Conservation (phyloP, 306 rosid species). For the Quercus cerris region DNA sequence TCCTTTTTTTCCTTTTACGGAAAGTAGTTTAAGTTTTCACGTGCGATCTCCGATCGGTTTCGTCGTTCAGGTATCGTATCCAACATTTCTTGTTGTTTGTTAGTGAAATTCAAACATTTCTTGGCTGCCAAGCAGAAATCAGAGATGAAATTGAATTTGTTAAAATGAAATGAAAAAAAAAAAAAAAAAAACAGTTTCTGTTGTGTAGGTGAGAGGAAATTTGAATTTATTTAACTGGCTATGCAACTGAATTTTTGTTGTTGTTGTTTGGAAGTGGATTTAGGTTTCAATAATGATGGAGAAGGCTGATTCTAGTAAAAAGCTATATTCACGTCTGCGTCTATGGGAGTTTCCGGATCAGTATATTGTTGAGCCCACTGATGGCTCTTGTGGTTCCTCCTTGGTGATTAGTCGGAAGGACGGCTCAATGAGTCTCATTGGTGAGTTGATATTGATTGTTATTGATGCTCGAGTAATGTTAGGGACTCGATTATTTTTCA, state of each 20-base stretch:
- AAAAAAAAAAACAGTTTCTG: too few species aligned
- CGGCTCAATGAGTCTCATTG: conserved; percentile 83
- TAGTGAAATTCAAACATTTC: not conserved
- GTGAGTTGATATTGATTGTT: conserved; percentile 30
- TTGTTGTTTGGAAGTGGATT: conserved; percentile 32
- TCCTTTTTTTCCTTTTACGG: not conserved
- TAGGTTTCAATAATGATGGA: conserved; percentile 67
- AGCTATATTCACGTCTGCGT: conserved; percentile 82
- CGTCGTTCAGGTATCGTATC: too few species aligned
- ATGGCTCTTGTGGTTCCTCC: conserved; percentile 80
- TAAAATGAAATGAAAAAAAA: too few species aligned
- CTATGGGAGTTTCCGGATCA: conserved; percentile 95
- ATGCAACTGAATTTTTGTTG: not conserved
- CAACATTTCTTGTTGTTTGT: not conserved
- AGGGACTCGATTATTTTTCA: too few species aligned
- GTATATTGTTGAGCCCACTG: conserved; percentile 86
- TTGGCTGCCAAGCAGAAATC: not conserved
- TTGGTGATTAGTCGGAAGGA: conserved; percentile 69
- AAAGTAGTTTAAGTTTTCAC: not conserved
- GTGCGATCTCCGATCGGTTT: conserved; percentile 27
- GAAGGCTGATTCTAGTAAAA: conserved; percentile 74
- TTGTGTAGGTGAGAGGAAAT: too few species aligned
- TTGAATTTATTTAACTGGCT: not conserved
- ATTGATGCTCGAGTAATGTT: not conserved
- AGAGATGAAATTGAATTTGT: conserved; percentile 1